A percentile compares a stretch with the other conserved stretches of the same genome.
These are phyloP conservation scores for Mucor circinelloides DNA, from an alignment of 371 early-diverging fungal species.

Conservation along the genomic window DNA sequence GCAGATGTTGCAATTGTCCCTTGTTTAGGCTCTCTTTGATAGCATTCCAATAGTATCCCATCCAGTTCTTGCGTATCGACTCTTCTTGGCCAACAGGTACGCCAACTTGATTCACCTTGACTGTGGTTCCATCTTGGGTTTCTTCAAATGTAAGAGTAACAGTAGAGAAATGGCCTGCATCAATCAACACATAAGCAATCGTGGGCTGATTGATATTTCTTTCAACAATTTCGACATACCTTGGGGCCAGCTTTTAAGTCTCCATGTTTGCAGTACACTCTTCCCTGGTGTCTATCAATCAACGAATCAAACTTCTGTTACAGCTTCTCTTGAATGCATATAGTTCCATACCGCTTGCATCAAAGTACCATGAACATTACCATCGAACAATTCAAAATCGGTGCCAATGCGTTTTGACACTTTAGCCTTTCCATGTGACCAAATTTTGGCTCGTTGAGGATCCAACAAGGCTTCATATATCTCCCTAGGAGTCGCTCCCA, in stretches of 20 bases:
- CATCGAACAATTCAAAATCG: slow-evolving; percentile 79
- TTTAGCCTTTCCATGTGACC: slow-evolving; percentile 70
- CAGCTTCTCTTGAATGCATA: too few relatives aligned
- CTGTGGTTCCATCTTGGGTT: slow-evolving; percentile 60
- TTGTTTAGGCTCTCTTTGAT: slow-evolving; percentile 62
- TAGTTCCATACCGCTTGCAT: slow-evolving; percentile 56
- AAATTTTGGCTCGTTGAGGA: slow-evolving; percentile 67
- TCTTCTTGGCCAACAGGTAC: slow-evolving; percentile 91
- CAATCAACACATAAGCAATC: neutral
- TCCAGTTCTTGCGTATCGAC: slow-evolving; percentile 83
- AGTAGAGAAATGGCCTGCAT: slow-evolving; percentile 74
- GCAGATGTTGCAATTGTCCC: slow-evolving; percentile 1
- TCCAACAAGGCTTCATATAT: slow-evolving; percentile 81
- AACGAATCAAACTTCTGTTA: too few relatives aligned
- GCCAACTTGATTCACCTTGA: slow-evolving; percentile 78
- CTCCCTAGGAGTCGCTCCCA: slow-evolving; percentile 77
- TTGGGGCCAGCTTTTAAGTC: slow-evolving; percentile 82
- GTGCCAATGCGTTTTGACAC: slow-evolving; percentile 58
- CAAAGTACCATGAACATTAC: slow-evolving; percentile 83
- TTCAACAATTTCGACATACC: slow-evolving; percentile 20
- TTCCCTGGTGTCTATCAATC: slow-evolving; percentile 49
- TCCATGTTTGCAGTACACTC: slow-evolving; percentile 85
- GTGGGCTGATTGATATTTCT: too few relatives aligned
- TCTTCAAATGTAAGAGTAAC: slow-evolving; percentile 80
- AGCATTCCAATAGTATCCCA: slow-evolving; percentile 88